Evolutionary conservation across 2,329 filamentous ascomycete species (phyloP).

Genomic region (Emydomyces testavorans): DNA sequence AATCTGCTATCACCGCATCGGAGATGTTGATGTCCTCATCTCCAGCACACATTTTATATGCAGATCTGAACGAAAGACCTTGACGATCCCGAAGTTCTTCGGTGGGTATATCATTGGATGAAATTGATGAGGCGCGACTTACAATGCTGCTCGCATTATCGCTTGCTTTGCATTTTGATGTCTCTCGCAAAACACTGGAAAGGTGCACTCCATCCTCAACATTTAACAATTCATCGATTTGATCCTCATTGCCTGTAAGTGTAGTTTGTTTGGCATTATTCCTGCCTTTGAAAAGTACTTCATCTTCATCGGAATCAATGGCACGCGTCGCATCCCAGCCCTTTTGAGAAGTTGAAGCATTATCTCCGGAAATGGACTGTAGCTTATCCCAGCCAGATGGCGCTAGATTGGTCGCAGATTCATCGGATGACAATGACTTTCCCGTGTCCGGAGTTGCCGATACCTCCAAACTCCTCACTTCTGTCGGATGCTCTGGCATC

Average conservation of each 20-base stretch:
- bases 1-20: conserved; percentile 26
- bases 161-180: background rate
- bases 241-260: no score
- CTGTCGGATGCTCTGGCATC: conserved; percentile 26
- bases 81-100: conserved; percentile 1
- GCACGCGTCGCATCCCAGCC: conserved; percentile 26
- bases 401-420: background rate
- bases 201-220: background rate
- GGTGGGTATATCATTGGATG: background rate
- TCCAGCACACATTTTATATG: background rate
- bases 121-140: background rate
- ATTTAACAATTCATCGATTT: background rate
- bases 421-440: background rate
- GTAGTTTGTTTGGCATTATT: conserved; percentile 7
- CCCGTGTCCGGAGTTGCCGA: background rate
- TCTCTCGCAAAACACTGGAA: background rate
- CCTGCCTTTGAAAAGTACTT: conserved; percentile 32
- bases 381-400: background rate
- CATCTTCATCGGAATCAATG: conserved; percentile 58
- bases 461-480: conserved; percentile 6
- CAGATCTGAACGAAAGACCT: background rate
- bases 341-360: background rate
- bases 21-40: conserved; percentile 11
- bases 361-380: background rate
- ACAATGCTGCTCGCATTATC: background rate